phyloP scores from a whole-genome alignment of 768 basidiomycete species.

The Solioccasus polychromus region DNA sequence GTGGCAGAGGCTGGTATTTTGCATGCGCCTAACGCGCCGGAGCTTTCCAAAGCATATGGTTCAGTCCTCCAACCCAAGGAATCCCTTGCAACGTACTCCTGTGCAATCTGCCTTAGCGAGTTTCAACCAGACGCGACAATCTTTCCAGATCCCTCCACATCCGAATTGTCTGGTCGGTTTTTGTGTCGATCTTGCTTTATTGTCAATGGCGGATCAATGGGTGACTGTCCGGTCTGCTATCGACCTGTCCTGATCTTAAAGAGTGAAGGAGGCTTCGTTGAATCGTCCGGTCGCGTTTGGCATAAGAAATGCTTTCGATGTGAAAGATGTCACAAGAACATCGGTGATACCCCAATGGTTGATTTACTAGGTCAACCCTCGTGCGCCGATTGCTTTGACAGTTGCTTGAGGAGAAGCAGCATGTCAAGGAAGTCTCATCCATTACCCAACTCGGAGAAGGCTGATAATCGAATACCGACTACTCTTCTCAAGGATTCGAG shows the following conservation, averaged over 20 bases:
- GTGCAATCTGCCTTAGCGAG: slow-evolving; percentile 56
- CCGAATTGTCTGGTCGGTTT: slow-evolving; percentile 44
- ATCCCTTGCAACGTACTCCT: slow-evolving; percentile 65
- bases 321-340: slow-evolving; percentile 65
- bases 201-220: slow-evolving; percentile 72
- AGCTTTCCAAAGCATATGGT: slow-evolving; percentile 79
- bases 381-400: slow-evolving; percentile 79
- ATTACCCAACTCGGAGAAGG: slow-evolving; percentile 25
- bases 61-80: slow-evolving; percentile 80
- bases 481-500: slow-evolving; percentile 41
- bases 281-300: slow-evolving; percentile 70
- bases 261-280: slow-evolving; percentile 74
- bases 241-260: slow-evolving; percentile 73
- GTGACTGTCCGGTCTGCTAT: slow-evolving; percentile 63
- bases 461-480: slow-evolving; percentile 41
- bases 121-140: slow-evolving; percentile 86
- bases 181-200: slow-evolving; percentile 75
- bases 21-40: slow-evolving; percentile 56
- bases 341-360: slow-evolving; percentile 74
- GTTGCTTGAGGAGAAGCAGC: slow-evolving; percentile 55
- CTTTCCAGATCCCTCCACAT: slow-evolving; percentile 62
- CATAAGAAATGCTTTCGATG: slow-evolving; percentile 82
- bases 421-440: slow-evolving; percentile 41
- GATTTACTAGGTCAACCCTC: slow-evolving; percentile 80
- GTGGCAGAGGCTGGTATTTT: slow-evolving; percentile 61